phyloP scores from a whole-genome alignment of 257 asterid genomes.

The Solanum lycopersicoides region DNA sequence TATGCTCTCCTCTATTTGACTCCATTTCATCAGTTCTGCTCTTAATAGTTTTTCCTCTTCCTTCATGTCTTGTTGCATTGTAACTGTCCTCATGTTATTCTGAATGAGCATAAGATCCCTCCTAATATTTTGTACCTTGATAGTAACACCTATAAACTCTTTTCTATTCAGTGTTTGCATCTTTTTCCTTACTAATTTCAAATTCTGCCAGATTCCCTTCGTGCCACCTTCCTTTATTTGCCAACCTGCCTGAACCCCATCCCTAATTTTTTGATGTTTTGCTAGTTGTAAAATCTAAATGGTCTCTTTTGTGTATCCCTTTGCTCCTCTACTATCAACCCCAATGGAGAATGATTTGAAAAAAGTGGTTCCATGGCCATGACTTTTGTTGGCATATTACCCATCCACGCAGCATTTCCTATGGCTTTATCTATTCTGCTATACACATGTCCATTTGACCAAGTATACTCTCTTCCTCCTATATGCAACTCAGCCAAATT shows the following conservation, averaged over 20 bases:
- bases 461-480: too few relatives aligned
- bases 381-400: neutral
- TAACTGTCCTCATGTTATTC: neutral
- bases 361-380: neutral
- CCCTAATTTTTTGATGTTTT: neutral
- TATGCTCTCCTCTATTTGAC: neutral
- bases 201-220: neutral
- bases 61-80: neutral
- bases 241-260: neutral
- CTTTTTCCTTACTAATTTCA: neutral
- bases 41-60: neutral
- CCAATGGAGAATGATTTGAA: neutral
- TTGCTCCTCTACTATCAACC: too few relatives aligned
- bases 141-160: neutral
- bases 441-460: neutral
- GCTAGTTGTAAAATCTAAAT: neutral
- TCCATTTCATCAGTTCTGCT: too few relatives aligned
- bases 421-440: neutral
- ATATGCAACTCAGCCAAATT: too few relatives aligned
- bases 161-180: too few relatives aligned
- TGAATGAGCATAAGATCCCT: neutral
- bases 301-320: too few relatives aligned
- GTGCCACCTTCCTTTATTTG: neutral
- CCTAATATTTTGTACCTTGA: neutral
- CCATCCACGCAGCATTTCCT: too few relatives aligned